phyloP scores from a whole-genome alignment of 257 asterid genomes.

The Solanum sparsipilum region DNA sequence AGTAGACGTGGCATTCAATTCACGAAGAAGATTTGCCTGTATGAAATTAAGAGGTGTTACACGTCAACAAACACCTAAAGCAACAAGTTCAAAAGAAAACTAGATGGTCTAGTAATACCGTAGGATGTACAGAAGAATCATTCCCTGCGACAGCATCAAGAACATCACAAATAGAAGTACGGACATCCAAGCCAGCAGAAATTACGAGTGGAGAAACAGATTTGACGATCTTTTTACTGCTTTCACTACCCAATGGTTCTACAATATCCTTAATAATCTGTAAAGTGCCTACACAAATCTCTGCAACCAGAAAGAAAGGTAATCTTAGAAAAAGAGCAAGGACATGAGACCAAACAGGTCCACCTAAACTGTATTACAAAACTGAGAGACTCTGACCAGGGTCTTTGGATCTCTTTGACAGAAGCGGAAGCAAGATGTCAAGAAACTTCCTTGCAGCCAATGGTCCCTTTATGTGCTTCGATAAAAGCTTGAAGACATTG shows the following conservation, averaged over 20 bases:
- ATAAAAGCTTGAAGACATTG: constrained; percentile 49
- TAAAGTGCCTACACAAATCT: constrained; percentile 38
- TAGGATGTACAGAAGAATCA: constrained; percentile 44
- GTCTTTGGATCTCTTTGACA: constrained; percentile 45
- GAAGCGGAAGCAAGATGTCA: constrained; percentile 70
- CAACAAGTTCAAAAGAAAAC: not conserved
- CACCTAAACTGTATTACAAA: not conserved
- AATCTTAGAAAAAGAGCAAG: not conserved
- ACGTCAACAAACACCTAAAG: not conserved
- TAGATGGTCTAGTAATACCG: constrained; percentile 37
- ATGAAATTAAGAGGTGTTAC: constrained; percentile 3
- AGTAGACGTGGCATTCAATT: constrained; percentile 62
- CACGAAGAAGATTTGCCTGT: constrained; percentile 72
- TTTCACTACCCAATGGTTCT: constrained; percentile 37
- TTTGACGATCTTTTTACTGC: constrained; percentile 37
- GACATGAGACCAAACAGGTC: not conserved
- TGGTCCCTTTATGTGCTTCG: constrained; percentile 54
- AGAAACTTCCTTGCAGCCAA: constrained; percentile 54
- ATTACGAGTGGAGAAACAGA: constrained; percentile 67
- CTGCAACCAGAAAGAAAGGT: constrained; percentile 22
- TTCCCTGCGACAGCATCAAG: constrained; percentile 61
- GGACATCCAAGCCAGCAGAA: constrained; percentile 43
- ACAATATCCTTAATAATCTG: constrained; percentile 48
- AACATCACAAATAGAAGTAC: constrained; percentile 63
- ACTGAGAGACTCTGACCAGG: constrained; percentile 39